Evolutionary conservation across 2,329 filamentous ascomycete genomes (phyloP).

Genomic region (Colletotrichum sublineola): DNA sequence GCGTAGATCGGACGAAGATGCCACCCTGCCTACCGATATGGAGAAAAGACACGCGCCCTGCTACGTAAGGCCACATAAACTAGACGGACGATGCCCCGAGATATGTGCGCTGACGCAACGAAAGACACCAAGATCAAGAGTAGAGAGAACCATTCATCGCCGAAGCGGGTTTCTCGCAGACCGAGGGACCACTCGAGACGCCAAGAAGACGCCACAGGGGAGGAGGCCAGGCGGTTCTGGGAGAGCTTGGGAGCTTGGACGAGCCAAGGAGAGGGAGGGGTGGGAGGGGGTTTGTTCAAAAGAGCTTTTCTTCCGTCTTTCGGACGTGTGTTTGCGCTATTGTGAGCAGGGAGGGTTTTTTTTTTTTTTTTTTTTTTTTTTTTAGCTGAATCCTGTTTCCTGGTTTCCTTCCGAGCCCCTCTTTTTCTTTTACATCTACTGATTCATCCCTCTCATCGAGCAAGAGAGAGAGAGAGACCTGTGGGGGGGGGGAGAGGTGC

Average conservation of each 20-base stretch:
- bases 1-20: background rate
- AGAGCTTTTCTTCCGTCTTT: background rate
- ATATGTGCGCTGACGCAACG: slow-evolving; percentile 33
- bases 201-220: background rate
- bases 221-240: slow-evolving; percentile 12
- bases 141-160: background rate
- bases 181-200: too few relatives aligned
- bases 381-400: too few relatives aligned
- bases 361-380: background rate
- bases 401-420: background rate
- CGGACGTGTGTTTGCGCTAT: background rate
- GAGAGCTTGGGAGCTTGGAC: background rate
- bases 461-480: background rate
- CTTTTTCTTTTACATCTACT: slow-evolving; percentile 1
- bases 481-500: background rate
- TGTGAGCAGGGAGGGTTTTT: background rate
- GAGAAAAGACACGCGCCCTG: background rate
- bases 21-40: background rate
- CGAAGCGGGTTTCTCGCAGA: background rate
- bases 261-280: too few relatives aligned
- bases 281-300: too few relatives aligned
- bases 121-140: background rate
- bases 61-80: background rate
- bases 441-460: background rate
- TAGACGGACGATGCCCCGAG: background rate